Conservation (phyloP, 768 basidiomycete genomes). For the Boletales sp. region DNA sequence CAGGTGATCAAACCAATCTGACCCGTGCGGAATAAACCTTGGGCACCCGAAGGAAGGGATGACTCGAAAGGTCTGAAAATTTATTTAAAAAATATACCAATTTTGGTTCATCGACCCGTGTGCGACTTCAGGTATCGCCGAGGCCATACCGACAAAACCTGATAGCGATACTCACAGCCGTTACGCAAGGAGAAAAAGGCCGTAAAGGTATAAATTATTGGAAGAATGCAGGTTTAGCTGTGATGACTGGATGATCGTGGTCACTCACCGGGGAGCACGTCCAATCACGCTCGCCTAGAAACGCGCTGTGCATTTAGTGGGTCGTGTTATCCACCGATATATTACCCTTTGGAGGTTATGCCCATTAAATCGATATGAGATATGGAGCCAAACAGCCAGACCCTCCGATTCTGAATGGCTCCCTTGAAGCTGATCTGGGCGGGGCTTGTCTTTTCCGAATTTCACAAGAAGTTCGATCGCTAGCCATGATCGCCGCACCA, state of each 20-base stretch:
- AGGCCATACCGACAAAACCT: conserved; percentile 5
- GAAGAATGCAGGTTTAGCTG: neutral
- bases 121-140: conserved; percentile 13
- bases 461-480: conserved; percentile 17
- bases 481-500: conserved; percentile 23
- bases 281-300: conserved; percentile 8
- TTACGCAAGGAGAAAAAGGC: conserved; percentile 7
- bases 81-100: conserved; percentile 4
- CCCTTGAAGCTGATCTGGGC: neutral
- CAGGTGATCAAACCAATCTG: neutral
- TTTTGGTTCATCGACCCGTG: neutral
- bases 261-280: neutral
- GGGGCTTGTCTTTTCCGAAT: conserved; percentile 4
- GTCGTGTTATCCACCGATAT: conserved; percentile 4
- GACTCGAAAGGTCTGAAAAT: neutral
- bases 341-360: conserved; percentile 2
- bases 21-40: conserved; percentile 3
- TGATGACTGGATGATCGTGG: conserved; percentile 2
- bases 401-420: conserved; percentile 16
- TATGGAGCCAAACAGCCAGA: conserved; percentile 8
- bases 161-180: neutral
- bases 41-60: neutral
- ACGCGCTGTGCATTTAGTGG: conserved; percentile 6
- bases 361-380: conserved; percentile 9
- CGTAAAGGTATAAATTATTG: neutral